Evolutionary conservation across 2,329 filamentous ascomycete genomes (phyloP).

Genomic region (Simplicillium aogashimaense): DNA sequence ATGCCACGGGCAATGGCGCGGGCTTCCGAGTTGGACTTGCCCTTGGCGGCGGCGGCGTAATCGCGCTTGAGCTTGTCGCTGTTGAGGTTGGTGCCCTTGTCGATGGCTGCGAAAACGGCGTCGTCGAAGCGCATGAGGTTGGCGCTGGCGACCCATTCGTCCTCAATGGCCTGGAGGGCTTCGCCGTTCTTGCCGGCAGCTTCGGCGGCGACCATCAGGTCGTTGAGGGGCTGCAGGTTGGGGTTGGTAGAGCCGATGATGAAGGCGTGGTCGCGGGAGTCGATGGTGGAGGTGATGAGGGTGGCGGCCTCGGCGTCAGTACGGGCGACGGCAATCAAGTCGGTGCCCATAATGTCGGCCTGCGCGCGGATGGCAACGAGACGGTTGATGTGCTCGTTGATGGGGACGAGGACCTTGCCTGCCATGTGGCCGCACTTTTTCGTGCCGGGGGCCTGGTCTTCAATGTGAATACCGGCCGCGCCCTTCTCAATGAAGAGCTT

Average conservation of each 20-base stretch:
- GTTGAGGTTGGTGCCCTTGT: slow-evolving; percentile 53
- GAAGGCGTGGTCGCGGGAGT: slow-evolving; percentile 90
- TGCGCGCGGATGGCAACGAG: slow-evolving; percentile 94
- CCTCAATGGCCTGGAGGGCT: slow-evolving; percentile 84
- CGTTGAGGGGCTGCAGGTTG: slow-evolving; percentile 70
- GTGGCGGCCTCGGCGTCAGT: slow-evolving; percentile 98
- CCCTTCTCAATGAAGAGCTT: slow-evolving; percentile 96
- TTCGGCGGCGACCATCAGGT: slow-evolving; percentile 85
- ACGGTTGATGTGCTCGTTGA: slow-evolving; percentile 96
- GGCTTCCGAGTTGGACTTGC: slow-evolving; percentile 78
- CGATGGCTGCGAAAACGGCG: slow-evolving; percentile 75
- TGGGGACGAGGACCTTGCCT: slow-evolving; percentile 93
- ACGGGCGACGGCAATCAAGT: slow-evolving; percentile 83
- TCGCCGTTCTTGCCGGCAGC: slow-evolving; percentile 68
- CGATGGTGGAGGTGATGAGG: slow-evolving; percentile 92
- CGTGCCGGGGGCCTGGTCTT: slow-evolving; percentile 94
- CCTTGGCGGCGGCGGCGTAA: slow-evolving; percentile 60
- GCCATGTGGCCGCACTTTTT: slow-evolving; percentile 99
- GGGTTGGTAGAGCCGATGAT: slow-evolving; percentile 86
- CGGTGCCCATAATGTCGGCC: slow-evolving; percentile 93
- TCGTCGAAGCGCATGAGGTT: slow-evolving; percentile 83
- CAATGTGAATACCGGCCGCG: slow-evolving; percentile 95
- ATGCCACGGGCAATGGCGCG: slow-evolving; percentile 68
- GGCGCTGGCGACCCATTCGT: slow-evolving; percentile 72
- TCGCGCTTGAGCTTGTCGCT: slow-evolving; percentile 57